Evolutionary conservation across 2,329 filamentous ascomycete species (phyloP), one percentile per base, ranked within the genome.

Genomic region (Cladosporium sp.): DNA sequence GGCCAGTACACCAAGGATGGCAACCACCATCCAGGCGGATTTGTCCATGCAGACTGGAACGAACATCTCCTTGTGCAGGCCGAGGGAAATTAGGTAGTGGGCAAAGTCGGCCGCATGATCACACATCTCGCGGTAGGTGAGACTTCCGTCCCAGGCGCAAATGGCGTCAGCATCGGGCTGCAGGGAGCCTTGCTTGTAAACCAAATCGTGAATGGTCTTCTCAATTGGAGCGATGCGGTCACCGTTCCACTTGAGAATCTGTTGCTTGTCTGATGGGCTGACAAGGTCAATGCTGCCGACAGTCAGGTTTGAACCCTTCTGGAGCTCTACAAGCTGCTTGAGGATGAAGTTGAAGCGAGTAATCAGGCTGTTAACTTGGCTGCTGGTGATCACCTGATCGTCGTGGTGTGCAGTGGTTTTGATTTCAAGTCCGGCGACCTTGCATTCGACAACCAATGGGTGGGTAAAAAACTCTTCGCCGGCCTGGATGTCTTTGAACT

Each of bases 81-180:
- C 47, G 15, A 43, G 15, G n/a, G 39, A 43, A 8, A 43, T 27
- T 1, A 50, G 40, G 40, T 43, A 43, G 32, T 43, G 39, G 7
- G 47, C 47, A 20, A 50, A 43, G 30, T 37, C 41, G 8, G 47
- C 47, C 13, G 47, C 47, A 18, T 43, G 39, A 15, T 43, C 32
- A 17, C 41, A 43, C 38, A 53, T 36, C 30, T 53, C 49, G 13
- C 34, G 24, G 32, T 54, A 54, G 5, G 53, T 49, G 19, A 54
- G 41, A 7, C 29, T 32, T 3, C 54, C 54, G 38, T 56, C 54
- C 47, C 52, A 51, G 15, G 53, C 43, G 24, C 39, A 49, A 15
- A 58, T 45, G 7, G 54, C 6, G 91, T 68, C 1, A 77, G 70
- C 56, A 95, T 92, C n/a, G 3, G 47, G 47, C 15, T 43, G 40